These are phyloP conservation scores for Balamuthia mandrillaris DNA, from an alignment of 208 protist species.

Conservation along the genomic window DNA sequence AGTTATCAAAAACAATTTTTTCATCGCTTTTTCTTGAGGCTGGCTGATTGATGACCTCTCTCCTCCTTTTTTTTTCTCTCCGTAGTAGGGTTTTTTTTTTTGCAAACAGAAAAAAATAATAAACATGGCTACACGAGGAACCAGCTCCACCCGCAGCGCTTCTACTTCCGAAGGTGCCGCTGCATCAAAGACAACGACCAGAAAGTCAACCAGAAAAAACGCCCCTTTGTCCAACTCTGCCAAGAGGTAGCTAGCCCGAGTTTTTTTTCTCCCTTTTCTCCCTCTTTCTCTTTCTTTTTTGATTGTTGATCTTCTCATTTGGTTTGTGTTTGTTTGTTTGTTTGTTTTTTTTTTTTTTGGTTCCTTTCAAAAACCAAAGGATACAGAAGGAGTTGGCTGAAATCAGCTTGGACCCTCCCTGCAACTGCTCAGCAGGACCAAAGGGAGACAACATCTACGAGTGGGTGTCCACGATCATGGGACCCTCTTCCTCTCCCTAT, in stretches of 20 bases:
- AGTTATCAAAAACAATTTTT: no score
- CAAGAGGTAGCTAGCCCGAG: not conserved
- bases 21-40: no score
- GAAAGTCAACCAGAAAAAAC: no score
- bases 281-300: not conserved
- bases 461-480: constrained; percentile 79
- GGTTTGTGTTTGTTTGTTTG: not conserved
- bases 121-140: no score
- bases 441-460: constrained; percentile 67
- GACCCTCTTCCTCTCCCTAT: constrained; percentile 74
- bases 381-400: constrained; percentile 66
- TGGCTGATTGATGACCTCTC: no score
- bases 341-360: not conserved
- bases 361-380: no score
- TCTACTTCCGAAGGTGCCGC: no score
- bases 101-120: no score
- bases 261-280: not conserved
- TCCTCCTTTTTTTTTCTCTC: no score
- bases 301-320: not conserved
- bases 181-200: no score
- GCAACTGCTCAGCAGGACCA: constrained; percentile 63
- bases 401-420: constrained; percentile 59
- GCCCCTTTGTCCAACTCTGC: not conserved
- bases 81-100: no score
- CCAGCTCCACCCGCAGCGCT: no score